These are phyloP conservation scores for Saposhnikovia divaricata DNA, from an alignment of 129 eudicot genomes.

Conservation along the genomic window DNA sequence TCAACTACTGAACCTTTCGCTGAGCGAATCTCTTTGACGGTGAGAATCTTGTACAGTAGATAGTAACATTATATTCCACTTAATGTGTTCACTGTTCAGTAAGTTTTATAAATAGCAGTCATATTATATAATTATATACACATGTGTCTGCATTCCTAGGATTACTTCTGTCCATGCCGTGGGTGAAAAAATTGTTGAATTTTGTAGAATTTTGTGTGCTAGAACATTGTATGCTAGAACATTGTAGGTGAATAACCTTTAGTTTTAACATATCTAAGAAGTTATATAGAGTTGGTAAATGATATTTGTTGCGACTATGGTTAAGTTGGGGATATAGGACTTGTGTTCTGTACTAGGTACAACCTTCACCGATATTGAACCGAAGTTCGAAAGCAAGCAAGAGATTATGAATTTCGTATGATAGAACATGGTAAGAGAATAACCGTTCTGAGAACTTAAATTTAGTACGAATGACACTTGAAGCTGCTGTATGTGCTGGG, in stretches of 20 bases:
- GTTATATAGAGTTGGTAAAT: background rate
- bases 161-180: background rate
- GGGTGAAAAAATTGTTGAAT: too few species aligned
- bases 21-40: conserved; percentile 53
- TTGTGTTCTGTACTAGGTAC: background rate
- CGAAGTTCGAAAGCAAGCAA: background rate
- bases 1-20: conserved; percentile 43
- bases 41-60: conserved; percentile 24
- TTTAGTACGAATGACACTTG: background rate
- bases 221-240: background rate
- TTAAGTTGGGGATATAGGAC: background rate
- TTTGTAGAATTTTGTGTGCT: too few species aligned
- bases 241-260: background rate
- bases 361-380: background rate
- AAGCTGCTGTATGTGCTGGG: background rate
- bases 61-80: background rate
- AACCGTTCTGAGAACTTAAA: background rate
- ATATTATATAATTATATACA: background rate
- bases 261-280: background rate
- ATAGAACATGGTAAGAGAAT: background rate
- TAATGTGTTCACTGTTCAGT: background rate
- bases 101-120: background rate
- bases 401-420: background rate
- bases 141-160: background rate
- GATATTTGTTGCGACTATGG: too few species aligned